A percentile compares a stretch with the other conserved stretches of the same genome.
Evolutionary conservation across 805 yeast species (phyloP).

Genomic region (Kluyveromyces siamensis): DNA sequence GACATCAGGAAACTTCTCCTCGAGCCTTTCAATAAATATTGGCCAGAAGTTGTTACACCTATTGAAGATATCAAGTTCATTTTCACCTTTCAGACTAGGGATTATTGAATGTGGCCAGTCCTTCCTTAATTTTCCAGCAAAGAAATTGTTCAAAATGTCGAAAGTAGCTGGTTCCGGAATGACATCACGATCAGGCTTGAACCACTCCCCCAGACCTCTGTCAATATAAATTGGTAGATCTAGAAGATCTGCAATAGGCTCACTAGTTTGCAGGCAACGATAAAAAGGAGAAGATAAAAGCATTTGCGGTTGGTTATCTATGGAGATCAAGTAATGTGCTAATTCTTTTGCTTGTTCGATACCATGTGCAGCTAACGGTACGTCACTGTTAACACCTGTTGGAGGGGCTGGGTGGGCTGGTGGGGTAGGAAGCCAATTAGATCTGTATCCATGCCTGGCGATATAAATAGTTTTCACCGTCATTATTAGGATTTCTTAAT

Average conservation of each 20-base stretch:
- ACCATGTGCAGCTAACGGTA: slow-evolving; percentile 82
- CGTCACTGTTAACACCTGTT: slow-evolving; percentile 86
- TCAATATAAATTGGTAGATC: slow-evolving; percentile 59
- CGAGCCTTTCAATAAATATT: slow-evolving; percentile 49
- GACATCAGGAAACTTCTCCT: slow-evolving; percentile 46
- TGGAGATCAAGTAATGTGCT: slow-evolving; percentile 46
- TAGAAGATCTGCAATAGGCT: slow-evolving; percentile 55
- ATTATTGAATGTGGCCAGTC: slow-evolving; percentile 47
- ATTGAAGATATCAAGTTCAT: slow-evolving; percentile 54
- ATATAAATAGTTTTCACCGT: slow-evolving; percentile 51
- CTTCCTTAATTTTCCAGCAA: slow-evolving; percentile 36
- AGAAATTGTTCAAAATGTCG: slow-evolving; percentile 41
- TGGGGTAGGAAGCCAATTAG: slow-evolving; percentile 65
- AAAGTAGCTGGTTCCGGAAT: slow-evolving; percentile 63
- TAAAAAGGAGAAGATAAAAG: slow-evolving; percentile 80
- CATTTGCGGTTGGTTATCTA: slow-evolving; percentile 54
- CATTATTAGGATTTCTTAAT: slow-evolving; percentile 25
- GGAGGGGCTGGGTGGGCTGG: slow-evolving; percentile 69
- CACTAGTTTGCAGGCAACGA: slow-evolving; percentile 76
- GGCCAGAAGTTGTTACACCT: slow-evolving; percentile 51
- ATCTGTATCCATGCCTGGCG: slow-evolving; percentile 82
- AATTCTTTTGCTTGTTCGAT: slow-evolving; percentile 78
- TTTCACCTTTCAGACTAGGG: slow-evolving; percentile 68
- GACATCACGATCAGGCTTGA: slow-evolving; percentile 53
- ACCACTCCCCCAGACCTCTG: slow-evolving; percentile 90